Base-by-base conservation (phyloP, 2,329 filamentous ascomycete genomes). In the Penicillium rolfsii region DNA sequence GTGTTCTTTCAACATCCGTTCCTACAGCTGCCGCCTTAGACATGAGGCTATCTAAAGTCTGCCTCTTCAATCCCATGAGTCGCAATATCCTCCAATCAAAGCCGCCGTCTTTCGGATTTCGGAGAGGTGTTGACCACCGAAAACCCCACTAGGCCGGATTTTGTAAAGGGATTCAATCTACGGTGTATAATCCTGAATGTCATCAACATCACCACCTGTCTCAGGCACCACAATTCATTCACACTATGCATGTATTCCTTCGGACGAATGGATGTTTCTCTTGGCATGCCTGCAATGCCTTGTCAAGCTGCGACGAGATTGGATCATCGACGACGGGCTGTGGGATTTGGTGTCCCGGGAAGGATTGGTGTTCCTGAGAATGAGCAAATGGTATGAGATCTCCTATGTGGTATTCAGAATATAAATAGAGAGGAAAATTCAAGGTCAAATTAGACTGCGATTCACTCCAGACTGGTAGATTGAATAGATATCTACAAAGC, bases 161-260 rank as follows among this genome's bases (percentile, higher is more conserved):
- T 43, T 24, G 14, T 30, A 38, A 50, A 57, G 58, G 61, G 61
- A 60, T 45, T 33, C 50, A 35, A 60, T 58, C 58, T 58, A 60
- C 54, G 14, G 54, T 63, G 58, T 60, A 58, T 22, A 55, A 55
- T 33, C 33, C 33, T 46, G 55, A 57, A 57, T 59, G 57, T 28
- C 33, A 38, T 12, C 40, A 24, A 22, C 19, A n/a, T 9, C 19
- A 7, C 24, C 43, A 16, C 7, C 12, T 6, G n/a, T 28, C 12
- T 33, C 50, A 41, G 36, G 19, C 41, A 49, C 58, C 52, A 60
- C 33, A 16, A 46, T 55, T 40, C 28, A 11, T 14, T 12, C 4
- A 5, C 19, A n/a, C 11, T 11, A 8, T 9, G 28, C 7, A 16
- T 8, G 35, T 19, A 26, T 40, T 11, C 12, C 8, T 40, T 54